Conservation (phyloP, 2,329 filamentous ascomycete species). For the Setomelanomma holmii region DNA sequence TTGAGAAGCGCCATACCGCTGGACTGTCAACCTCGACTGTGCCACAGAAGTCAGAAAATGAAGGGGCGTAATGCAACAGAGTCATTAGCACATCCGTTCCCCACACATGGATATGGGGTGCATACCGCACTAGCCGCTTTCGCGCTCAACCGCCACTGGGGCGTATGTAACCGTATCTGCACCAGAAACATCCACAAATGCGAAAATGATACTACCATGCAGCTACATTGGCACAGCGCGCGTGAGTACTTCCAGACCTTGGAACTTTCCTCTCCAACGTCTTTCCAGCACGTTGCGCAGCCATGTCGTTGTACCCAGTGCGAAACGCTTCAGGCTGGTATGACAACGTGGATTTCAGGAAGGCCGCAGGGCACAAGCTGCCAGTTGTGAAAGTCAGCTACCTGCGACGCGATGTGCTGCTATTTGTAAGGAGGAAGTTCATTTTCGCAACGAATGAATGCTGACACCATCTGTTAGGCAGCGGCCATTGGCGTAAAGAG, state of each 20-base stretch:
- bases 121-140: neutral
- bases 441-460: neutral
- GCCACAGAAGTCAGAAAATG: neutral
- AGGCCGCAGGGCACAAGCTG: conserved; percentile 49
- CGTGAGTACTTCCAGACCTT: neutral
- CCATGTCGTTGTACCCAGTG: conserved; percentile 1
- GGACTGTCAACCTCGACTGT: neutral
- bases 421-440: conserved; percentile 42
- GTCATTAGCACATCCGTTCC: neutral
- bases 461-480: conserved; percentile 30
- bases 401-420: conserved; percentile 54
- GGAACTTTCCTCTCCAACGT: neutral
- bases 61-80: neutral
- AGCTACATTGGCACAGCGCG: neutral
- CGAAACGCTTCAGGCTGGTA: conserved; percentile 41
- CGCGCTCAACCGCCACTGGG: neutral
- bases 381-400: conserved; percentile 51
- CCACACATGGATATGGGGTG: neutral
- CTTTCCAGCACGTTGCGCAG: neutral
- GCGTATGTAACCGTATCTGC: neutral
- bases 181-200: neutral
- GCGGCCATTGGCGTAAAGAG: conserved; percentile 50
- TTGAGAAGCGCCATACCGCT: too few species aligned
- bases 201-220: neutral
- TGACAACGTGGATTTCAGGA: conserved; percentile 53